Evolutionary conservation across 139 green algal species (phyloP).

Genomic region (Chlamydomonas asymmetrica): DNA sequence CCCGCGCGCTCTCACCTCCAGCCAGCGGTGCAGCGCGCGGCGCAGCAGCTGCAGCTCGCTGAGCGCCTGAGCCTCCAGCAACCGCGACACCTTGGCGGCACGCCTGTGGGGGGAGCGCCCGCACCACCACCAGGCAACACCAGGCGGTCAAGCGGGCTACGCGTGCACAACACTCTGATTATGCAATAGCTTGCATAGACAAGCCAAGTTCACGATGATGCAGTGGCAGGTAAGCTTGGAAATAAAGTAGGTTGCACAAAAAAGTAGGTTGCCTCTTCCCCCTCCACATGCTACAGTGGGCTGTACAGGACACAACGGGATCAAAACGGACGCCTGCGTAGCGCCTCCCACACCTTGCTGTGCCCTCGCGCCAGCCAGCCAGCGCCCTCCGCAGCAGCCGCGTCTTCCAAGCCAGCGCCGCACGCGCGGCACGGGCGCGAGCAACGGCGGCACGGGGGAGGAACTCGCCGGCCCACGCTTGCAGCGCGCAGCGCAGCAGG

Average conservation of each 20-base stretch:
- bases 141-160: not conserved
- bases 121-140: not conserved
- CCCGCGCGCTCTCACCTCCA: not conserved
- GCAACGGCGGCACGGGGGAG: slow-evolving; percentile 15
- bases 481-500: slow-evolving; percentile 15
- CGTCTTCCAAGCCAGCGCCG: not conserved
- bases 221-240: not conserved
- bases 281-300: not conserved
- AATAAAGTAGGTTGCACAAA: not conserved
- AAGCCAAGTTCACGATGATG: not conserved
- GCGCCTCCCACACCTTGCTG: not conserved
- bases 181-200: not conserved
- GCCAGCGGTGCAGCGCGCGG: slow-evolving; percentile 5
- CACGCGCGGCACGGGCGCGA: not conserved
- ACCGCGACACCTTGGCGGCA: slow-evolving; percentile 4
- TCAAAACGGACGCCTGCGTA: not conserved
- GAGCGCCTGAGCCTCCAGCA: not conserved
- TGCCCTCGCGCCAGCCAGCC: slow-evolving; percentile 4
- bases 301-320: not conserved
- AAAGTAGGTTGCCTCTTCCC: not conserved
- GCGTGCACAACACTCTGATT: not conserved
- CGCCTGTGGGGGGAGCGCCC: slow-evolving; percentile 3
- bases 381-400: slow-evolving; percentile 11
- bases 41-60: slow-evolving; percentile 9
- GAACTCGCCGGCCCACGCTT: slow-evolving; percentile 9